Evolutionary conservation across 768 basidiomycete genomes (phyloP).

Genomic region (Boletus pseudo-olivaceus): DNA sequence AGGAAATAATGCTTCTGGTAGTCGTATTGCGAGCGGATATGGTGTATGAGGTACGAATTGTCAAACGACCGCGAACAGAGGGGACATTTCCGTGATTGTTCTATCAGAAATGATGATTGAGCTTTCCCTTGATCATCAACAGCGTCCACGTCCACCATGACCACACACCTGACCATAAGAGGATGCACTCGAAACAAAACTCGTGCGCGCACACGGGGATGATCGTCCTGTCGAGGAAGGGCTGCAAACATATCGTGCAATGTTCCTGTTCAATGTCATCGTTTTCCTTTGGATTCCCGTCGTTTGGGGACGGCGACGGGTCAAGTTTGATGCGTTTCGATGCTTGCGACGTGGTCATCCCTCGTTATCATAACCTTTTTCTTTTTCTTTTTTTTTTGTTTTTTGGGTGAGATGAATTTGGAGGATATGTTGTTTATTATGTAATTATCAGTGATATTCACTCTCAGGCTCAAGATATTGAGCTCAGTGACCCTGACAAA

Average conservation of each 20-base stretch:
- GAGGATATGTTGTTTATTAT: not conserved
- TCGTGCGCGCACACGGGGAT: conserved; percentile 86
- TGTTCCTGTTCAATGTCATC: conserved; percentile 30
- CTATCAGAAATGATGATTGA: conserved; percentile 30
- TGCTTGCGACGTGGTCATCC: conserved; percentile 1
- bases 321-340: conserved; percentile 29
- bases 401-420: too few relatives aligned
- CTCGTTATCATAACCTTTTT: not conserved
- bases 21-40: conserved; percentile 72
- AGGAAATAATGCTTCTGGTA: conserved; percentile 77
- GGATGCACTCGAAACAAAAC: conserved; percentile 90
- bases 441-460: not conserved
- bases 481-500: not conserved
- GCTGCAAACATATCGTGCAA: conserved; percentile 86
- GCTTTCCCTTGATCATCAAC: not conserved
- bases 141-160: too few relatives aligned
- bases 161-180: conserved; percentile 77
- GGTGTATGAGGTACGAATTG: conserved; percentile 71
- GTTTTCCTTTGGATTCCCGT: not conserved
- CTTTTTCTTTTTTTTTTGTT: not conserved
- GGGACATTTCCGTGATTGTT: conserved; percentile 76
- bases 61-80: conserved; percentile 68
- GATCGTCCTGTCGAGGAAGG: conserved; percentile 71
- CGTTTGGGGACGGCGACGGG: conserved; percentile 4
- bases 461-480: too few relatives aligned